Evolutionary conservation across 257 asterid genomes (phyloP).

Genomic region (Anisodus tanguticus): DNA sequence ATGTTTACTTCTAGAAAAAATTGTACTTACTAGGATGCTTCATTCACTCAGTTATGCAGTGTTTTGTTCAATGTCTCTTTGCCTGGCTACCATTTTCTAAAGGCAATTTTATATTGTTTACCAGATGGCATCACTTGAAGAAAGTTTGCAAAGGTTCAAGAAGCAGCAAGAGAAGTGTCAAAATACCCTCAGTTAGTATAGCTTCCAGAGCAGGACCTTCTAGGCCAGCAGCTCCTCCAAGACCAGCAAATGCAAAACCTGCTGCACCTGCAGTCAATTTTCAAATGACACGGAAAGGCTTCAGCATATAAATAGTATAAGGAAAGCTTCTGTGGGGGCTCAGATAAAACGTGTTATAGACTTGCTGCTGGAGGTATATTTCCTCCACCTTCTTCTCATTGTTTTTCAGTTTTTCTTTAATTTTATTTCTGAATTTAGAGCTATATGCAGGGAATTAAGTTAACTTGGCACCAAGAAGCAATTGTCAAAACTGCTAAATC

Average conservation of each 20-base stretch:
- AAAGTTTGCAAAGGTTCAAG: constrained; percentile 55
- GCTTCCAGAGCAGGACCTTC: constrained; percentile 56
- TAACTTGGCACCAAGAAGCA: constrained; percentile 14
- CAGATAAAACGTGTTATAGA: constrained; percentile 88
- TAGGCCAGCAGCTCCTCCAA: constrained; percentile 47
- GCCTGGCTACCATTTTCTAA: constrained; percentile 5
- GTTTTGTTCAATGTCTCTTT: not conserved
- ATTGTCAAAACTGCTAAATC: not conserved
- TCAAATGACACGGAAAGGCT: constrained; percentile 85
- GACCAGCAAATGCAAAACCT: constrained; percentile 54
- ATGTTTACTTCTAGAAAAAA: not conserved
- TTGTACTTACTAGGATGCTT: not conserved
- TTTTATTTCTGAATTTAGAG: not conserved
- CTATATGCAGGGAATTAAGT: not conserved
- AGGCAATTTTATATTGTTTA: not conserved
- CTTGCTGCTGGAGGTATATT: constrained; percentile 73
- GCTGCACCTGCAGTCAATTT: constrained; percentile 64
- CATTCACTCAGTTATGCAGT: constrained; percentile 26
- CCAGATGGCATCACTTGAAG: constrained; percentile 63
- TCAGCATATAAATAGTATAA: constrained; percentile 82
- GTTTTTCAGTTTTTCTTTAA: not conserved
- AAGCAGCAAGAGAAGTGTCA: constrained; percentile 78
- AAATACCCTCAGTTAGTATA: constrained; percentile 50
- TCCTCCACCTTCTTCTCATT: constrained; percentile 3
- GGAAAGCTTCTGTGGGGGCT: constrained; percentile 94